Percentiles rank a stretch among this genome's conserved stretches.
Conservation (phyloP, 148 eudicot genomes). For the Hydrangea macrophylla region DNA sequence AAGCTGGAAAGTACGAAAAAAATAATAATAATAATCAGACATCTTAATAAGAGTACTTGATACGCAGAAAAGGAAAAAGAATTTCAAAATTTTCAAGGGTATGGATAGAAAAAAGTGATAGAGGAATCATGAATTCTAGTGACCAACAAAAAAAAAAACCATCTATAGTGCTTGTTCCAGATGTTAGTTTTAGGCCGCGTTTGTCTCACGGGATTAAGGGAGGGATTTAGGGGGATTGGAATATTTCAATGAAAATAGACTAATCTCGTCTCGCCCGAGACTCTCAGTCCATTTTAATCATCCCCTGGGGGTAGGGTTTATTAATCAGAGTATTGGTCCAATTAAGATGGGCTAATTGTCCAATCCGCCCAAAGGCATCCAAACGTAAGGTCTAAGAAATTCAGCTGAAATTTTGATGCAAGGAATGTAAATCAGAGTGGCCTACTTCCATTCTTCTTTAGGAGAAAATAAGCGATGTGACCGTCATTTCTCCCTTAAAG, state of each 20-base stretch:
- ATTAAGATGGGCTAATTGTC: too few species aligned
- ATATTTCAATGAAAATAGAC: too few species aligned
- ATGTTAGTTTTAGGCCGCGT: not conserved
- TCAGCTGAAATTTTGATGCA: not conserved
- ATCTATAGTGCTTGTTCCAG: not conserved
- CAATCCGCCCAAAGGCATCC: too few species aligned
- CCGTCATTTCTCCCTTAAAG: too few species aligned
- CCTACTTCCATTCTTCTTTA: not conserved
- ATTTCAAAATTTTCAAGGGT: not conserved
- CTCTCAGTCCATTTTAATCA: too few species aligned
- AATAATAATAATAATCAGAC: constrained; percentile 8
- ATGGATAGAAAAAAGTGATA: not conserved
- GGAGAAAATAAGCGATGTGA: too few species aligned
- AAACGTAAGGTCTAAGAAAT: not conserved
- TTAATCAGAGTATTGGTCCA: too few species aligned
- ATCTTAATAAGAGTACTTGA: not conserved
- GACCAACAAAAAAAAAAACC: not conserved
- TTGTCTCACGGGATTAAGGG: too few species aligned
- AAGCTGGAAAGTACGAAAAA: constrained; percentile 38
- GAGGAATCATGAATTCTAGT: not conserved
- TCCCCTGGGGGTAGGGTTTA: too few species aligned
- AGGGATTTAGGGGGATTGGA: too few species aligned
- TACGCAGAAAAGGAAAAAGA: not conserved
- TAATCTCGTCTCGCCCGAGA: too few species aligned
- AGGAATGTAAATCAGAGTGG: not conserved